phyloP scores from a whole-genome alignment of 2,329 filamentous ascomycete species.

The Thermoascus crustaceus region DNA sequence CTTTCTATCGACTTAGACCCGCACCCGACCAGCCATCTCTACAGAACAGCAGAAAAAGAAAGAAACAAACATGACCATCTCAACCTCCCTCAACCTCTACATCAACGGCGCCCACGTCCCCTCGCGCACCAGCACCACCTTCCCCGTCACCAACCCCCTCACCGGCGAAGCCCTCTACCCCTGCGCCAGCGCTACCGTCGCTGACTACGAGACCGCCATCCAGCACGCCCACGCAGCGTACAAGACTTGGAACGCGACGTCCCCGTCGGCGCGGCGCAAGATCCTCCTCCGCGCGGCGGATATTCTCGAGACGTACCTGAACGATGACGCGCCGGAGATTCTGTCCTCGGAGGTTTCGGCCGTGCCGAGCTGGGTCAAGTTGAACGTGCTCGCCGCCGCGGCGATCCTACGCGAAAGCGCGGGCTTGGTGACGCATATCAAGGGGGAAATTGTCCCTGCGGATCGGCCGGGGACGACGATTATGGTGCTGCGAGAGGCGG shows the following conservation, averaged over 20 bases:
- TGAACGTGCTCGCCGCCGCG: conserved; percentile 7
- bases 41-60: no score
- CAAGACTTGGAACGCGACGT: not conserved
- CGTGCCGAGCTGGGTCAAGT: conserved; percentile 5
- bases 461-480: conserved; percentile 7
- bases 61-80: no score
- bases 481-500: conserved; percentile 6
- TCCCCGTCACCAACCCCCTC: conserved; percentile 1
- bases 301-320: conserved; percentile 1
- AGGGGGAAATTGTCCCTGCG: conserved; percentile 9
- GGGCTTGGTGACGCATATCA: conserved; percentile 9
- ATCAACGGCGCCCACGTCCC: conserved; percentile 5
- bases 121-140: not conserved
- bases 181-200: not conserved
- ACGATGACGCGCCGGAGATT: conserved; percentile 10
- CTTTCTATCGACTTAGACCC: no score
- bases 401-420: conserved; percentile 8
- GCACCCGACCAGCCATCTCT: no score
- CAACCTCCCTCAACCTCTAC: conserved; percentile 1
- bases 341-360: conserved; percentile 8
- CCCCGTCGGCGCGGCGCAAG: not conserved
- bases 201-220: conserved; percentile 2
- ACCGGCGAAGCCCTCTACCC: conserved; percentile 1
- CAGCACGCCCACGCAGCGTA: not conserved
- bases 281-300: conserved; percentile 4